Percentiles rank a stretch among this genome's conserved stretches.
These are phyloP conservation scores for Exutisphaerella laricina DNA, from an alignment of 2,329 filamentous ascomycete species.

Conservation along the genomic window DNA sequence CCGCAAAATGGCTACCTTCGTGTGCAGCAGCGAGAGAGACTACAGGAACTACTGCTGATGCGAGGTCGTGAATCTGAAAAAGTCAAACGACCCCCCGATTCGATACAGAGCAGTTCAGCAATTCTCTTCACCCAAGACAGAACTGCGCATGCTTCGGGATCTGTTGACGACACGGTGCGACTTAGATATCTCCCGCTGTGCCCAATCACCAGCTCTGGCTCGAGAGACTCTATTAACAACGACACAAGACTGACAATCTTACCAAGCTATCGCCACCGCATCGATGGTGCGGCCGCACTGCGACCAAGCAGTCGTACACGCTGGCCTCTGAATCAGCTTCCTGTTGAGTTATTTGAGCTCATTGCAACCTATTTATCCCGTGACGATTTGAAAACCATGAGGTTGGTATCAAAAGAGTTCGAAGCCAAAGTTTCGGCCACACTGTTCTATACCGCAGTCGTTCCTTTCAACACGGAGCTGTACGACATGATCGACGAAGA, in stretches of 20 bases:
- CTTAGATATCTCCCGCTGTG: slow-evolving; percentile 22
- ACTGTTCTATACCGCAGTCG: slow-evolving; percentile 59
- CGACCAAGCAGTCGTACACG: slow-evolving; percentile 3
- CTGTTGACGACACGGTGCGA: slow-evolving; percentile 4
- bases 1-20: not conserved
- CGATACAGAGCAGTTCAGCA: slow-evolving; percentile 14
- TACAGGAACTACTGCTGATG: slow-evolving; percentile 11
- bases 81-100: slow-evolving; percentile 2
- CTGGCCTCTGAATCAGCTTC: slow-evolving; percentile 45
- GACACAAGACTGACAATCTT: slow-evolving; percentile 19
- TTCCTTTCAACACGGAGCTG: slow-evolving; percentile 60
- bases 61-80: slow-evolving; percentile 6
- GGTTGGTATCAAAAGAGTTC: slow-evolving; percentile 57
- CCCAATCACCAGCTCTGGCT: slow-evolving; percentile 4
- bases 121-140: slow-evolving; percentile 17
- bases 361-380: slow-evolving; percentile 53
- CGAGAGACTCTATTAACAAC: slow-evolving; percentile 8
- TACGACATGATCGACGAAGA: slow-evolving; percentile 49
- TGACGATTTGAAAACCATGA: slow-evolving; percentile 54
- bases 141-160: not conserved
- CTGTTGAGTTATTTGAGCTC: slow-evolving; percentile 57
- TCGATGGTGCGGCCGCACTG: slow-evolving; percentile 4
- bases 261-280: slow-evolving; percentile 16
- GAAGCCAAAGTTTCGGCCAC: slow-evolving; percentile 53
- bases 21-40: slow-evolving; percentile 7